phyloP scores from a whole-genome alignment of 768 basidiomycete species.

The Suillus weaverae region DNA sequence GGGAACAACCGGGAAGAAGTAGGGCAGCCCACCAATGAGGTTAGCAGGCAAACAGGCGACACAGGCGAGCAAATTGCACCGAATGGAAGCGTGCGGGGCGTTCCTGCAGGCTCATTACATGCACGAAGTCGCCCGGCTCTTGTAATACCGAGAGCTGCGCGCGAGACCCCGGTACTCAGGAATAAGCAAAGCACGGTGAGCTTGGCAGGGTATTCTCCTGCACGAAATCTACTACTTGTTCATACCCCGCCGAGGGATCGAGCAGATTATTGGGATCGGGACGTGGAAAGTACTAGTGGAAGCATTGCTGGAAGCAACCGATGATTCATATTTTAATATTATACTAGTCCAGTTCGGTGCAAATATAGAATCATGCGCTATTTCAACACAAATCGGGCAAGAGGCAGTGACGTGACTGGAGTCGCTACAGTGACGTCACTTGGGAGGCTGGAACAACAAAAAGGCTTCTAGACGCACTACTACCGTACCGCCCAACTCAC shows the following conservation, averaged over 20 bases:
- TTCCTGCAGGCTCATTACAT: constrained; percentile 19
- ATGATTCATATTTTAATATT: constrained; percentile 8
- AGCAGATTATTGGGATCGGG: constrained; percentile 38
- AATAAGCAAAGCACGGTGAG: constrained; percentile 57
- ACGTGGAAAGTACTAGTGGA: constrained; percentile 15
- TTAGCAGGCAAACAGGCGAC: constrained; percentile 7
- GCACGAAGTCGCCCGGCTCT: constrained; percentile 41
- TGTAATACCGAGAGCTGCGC: constrained; percentile 46
- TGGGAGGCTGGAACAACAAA: constrained; percentile 31
- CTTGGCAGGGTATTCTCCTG: constrained; percentile 71
- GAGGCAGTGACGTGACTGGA: constrained; percentile 13
- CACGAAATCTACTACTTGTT: constrained; percentile 69
- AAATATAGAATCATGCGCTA: not conserved
- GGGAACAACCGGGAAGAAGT: constrained; percentile 32
- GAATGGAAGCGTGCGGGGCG: constrained; percentile 21
- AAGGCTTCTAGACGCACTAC: constrained; percentile 22
- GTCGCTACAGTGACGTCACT: constrained; percentile 30
- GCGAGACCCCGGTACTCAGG: constrained; percentile 47
- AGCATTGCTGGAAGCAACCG: constrained; percentile 12
- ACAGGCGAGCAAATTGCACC: constrained; percentile 24
- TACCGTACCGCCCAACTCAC: constrained; percentile 2
- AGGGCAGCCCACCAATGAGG: constrained; percentile 28
- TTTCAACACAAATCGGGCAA: constrained; percentile 8
- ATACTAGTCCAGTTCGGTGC: not conserved
- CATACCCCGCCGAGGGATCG: constrained; percentile 63